Evolutionary conservation across 345 rosid species (phyloP).

Genomic region (Chamaenerion angustifolium): DNA sequence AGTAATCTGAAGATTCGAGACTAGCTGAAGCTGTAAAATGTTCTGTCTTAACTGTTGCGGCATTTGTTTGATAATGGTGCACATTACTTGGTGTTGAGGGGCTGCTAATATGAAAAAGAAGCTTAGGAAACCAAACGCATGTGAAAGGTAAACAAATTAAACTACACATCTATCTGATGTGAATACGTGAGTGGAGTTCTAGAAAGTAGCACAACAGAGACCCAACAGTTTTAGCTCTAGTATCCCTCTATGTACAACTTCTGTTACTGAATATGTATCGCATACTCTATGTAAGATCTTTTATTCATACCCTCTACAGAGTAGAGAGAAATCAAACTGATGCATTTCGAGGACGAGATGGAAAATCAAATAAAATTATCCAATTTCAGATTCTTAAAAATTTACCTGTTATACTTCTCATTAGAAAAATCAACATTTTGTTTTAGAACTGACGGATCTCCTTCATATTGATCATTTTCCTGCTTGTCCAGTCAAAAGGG

Average conservation of each 20-base stretch:
- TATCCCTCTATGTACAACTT: no score
- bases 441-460: slow-evolving; percentile 16
- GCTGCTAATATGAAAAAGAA: slow-evolving; percentile 18
- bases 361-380: no score
- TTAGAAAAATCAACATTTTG: slow-evolving; percentile 19
- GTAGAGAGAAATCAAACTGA: no score
- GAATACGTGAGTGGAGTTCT: no score
- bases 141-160: neutral
- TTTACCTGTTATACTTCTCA: slow-evolving; percentile 79
- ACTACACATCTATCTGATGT: neutral
- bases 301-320: no score
- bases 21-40: slow-evolving; percentile 14
- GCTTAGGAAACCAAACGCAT: slow-evolving; percentile 1
- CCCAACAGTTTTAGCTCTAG: no score
- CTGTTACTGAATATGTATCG: no score
- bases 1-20: slow-evolving; percentile 24
- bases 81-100: slow-evolving; percentile 15
- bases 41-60: slow-evolving; percentile 19
- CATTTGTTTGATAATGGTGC: slow-evolving; percentile 11
- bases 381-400: no score
- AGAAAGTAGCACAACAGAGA: no score
- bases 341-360: no score
- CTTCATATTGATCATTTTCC: slow-evolving; percentile 37
- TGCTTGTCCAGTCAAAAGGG: slow-evolving; percentile 27
- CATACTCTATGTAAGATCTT: no score